Conservation (phyloP, 371 early-diverging fungal species). For the Mortierella sp. region DNA sequence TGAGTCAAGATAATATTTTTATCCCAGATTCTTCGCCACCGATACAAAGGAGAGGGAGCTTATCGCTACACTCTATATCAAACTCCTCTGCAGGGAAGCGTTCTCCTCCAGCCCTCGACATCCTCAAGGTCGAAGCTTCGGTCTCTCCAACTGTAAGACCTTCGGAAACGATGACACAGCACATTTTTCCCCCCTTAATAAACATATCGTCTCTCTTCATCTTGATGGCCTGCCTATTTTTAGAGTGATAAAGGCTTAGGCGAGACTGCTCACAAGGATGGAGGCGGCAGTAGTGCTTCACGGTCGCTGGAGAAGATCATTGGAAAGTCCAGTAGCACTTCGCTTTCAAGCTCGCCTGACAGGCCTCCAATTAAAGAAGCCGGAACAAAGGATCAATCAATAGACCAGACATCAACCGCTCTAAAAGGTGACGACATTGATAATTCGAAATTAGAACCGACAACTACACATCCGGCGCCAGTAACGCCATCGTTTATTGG, state of each 20-base stretch:
- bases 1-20: constrained; percentile 11
- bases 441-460: neutral
- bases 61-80: constrained; percentile 8
- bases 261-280: neutral
- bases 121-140: constrained; percentile 22
- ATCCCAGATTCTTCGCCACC: neutral
- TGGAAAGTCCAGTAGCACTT: constrained; percentile 27
- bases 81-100: constrained; percentile 3
- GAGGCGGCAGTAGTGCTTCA: constrained; percentile 19
- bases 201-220: neutral
- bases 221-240: neutral
- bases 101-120: constrained; percentile 6
- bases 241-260: constrained; percentile 9
- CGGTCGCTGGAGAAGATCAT: constrained; percentile 39
- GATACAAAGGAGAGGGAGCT: constrained; percentile 5
- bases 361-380: neutral
- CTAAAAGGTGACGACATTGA: neutral
- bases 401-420: neutral
- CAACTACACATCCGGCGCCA: neutral
- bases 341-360: constrained; percentile 9
- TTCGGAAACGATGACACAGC: neutral
- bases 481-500: constrained; percentile 15
- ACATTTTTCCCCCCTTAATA: neutral
- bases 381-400: neutral
- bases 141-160: constrained; percentile 32